A percentile compares a stretch with the other conserved stretches of the same genome.
Evolutionary conservation across 768 basidiomycete species (phyloP).

Genomic region (Russula griseocarnosa): DNA sequence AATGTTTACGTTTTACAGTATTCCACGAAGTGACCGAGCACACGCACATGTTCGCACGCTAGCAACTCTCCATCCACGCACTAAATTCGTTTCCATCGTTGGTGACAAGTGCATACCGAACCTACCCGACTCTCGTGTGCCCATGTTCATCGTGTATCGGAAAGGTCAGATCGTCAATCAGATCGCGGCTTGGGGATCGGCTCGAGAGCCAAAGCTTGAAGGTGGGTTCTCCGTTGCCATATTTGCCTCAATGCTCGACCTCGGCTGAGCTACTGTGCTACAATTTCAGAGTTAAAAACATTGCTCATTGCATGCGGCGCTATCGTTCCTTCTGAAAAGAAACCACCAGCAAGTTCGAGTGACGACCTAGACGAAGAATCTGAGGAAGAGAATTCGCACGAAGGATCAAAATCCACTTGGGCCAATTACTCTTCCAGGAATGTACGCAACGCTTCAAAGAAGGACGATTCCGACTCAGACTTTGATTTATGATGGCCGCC

Average conservation of each 20-base stretch:
- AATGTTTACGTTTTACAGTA: slow-evolving; percentile 40
- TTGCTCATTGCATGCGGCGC: slow-evolving; percentile 61
- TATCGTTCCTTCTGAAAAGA: slow-evolving; percentile 51
- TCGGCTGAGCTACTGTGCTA: slow-evolving; percentile 4
- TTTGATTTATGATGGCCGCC: slow-evolving; percentile 50
- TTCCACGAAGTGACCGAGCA: slow-evolving; percentile 76
- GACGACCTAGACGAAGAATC: slow-evolving; percentile 45
- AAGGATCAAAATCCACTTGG: slow-evolving; percentile 55
- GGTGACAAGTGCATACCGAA: slow-evolving; percentile 96
- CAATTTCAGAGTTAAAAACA: slow-evolving; percentile 60
- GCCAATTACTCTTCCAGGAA: slow-evolving; percentile 55
- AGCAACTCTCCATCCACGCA: slow-evolving; percentile 79
- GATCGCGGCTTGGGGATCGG: slow-evolving; percentile 78
- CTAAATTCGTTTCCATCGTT: slow-evolving; percentile 94
- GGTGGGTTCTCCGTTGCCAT: slow-evolving; percentile 45
- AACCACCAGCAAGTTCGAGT: slow-evolving; percentile 32
- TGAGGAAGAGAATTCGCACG: slow-evolving; percentile 48
- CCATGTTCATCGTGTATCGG: slow-evolving; percentile 89
- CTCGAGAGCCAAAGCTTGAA: slow-evolving; percentile 68
- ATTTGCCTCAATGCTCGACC: background rate
- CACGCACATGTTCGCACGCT: slow-evolving; percentile 64
- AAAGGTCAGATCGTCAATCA: slow-evolving; percentile 89
- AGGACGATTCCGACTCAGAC: slow-evolving; percentile 70
- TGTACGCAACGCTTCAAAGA: slow-evolving; percentile 45
- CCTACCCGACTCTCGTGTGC: slow-evolving; percentile 84